Base-by-base conservation (phyloP, 31 red algal species). In the Bonnemaisonia californica region DNA sequence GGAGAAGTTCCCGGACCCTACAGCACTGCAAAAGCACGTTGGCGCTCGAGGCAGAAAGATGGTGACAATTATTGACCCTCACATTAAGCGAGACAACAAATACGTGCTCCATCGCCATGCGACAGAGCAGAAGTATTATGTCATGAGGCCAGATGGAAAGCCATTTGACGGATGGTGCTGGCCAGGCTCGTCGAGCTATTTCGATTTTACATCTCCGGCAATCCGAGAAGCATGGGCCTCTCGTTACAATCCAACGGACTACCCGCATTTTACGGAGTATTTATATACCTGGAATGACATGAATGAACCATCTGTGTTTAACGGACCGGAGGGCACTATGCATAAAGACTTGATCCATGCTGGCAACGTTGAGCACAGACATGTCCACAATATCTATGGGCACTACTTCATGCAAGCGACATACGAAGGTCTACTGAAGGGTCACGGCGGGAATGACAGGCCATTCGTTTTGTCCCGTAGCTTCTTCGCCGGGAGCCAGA, bases 251-350 rank as follows among this genome's bases (percentile, higher is more conserved):
- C 80, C 84, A 37, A 59, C 40, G 30, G 37, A 92, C 41, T 98
- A 98, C 72, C 92, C 84, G 5, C 83, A 92, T 67, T 92, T 90
- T 58, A 90, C 85, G n/a, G 62, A 79, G 35, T 42, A 92, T 79
- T 71, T 98, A 31, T 77, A 98, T 68, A 98, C 74, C 28, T 98
- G 96, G 96, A 90, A 90, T 71, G 96, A 98, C 75, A 98, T 98
- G 96, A 98, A 98, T 62, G 96, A 98, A 60, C 96, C 96, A 40
- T 93, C 93, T 12, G 96, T 98, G 31, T 98, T 98, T 69, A 95
- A 93, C 55, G 92, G 92, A 42, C 96, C 92, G 0, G 96, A 98
- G 62, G 87, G 84, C 9, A 98, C 91, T 3, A 84, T 98, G 85
- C 96, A 83, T 18, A 98, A 98, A 70, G 74, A 92, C 62, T 54